These are phyloP conservation scores for Aethionema arabicum DNA, from an alignment of 345 rosid genomes.

Conservation along the genomic window DNA sequence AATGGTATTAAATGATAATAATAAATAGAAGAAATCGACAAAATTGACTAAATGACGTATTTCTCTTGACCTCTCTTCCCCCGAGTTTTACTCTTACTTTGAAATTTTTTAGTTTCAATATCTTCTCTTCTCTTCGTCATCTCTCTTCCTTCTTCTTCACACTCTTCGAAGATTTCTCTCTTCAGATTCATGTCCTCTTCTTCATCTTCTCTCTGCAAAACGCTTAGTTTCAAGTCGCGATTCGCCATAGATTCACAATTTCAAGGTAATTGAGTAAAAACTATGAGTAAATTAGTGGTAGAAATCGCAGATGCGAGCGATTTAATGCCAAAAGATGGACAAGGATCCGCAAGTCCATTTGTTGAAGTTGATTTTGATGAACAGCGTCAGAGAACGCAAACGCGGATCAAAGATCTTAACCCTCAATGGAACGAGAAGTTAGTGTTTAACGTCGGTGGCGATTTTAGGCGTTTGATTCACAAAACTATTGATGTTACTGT, in stretches of 20 bases:
- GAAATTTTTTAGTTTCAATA: too few species aligned
- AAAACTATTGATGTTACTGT: constrained; percentile 56
- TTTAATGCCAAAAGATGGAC: constrained; percentile 81
- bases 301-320: constrained; percentile 76
- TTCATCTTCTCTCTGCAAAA: constrained; percentile 26
- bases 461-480: constrained; percentile 43
- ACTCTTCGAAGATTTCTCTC: constrained; percentile 12
- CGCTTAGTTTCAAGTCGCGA: not conserved
- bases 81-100: constrained; percentile 34
- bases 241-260: constrained; percentile 13
- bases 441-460: constrained; percentile 46
- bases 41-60: constrained; percentile 33
- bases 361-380: constrained; percentile 67
- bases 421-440: constrained; percentile 77
- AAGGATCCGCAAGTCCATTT: constrained; percentile 73
- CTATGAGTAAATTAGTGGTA: constrained; percentile 66
- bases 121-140: constrained; percentile 18
- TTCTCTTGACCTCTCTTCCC: constrained; percentile 30
- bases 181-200: not conserved
- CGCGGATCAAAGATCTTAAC: constrained; percentile 63
- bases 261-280: not conserved
- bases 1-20: not conserved
- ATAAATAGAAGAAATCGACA: constrained; percentile 21
- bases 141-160: constrained; percentile 7
- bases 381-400: constrained; percentile 58